Evolutionary conservation across 805 yeast genomes (phyloP).

Genomic region (Gaillardinia entomophila): DNA sequence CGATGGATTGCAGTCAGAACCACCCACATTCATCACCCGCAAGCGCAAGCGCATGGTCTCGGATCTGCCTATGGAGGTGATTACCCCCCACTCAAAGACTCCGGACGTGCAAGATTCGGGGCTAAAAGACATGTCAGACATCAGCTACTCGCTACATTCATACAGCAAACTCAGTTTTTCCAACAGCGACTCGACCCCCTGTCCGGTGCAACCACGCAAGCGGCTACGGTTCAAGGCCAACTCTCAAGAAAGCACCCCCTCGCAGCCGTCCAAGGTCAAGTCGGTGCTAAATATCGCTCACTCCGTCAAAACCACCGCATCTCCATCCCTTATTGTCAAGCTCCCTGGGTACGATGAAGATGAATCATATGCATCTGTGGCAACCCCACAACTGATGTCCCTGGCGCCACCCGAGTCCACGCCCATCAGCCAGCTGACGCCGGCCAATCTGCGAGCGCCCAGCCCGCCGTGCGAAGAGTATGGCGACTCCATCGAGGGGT

Average conservation of each 20-base stretch:
- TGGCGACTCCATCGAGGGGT: constrained; percentile 38
- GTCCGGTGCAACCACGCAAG: constrained; percentile 1
- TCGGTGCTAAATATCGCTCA: neutral
- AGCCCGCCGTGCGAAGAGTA: constrained; percentile 15
- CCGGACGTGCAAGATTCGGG: neutral
- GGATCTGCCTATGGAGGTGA: neutral
- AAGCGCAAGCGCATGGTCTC: neutral
- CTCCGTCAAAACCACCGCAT: neutral
- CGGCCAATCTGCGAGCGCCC: neutral
- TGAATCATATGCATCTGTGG: no score
- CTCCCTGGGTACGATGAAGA: neutral
- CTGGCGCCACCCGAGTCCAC: no score
- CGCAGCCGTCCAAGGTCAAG: neutral
- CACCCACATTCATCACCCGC: neutral
- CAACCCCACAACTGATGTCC: no score
- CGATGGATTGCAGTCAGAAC: neutral
- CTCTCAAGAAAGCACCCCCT: neutral
- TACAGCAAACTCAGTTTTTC: neutral
- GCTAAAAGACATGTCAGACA: neutral
- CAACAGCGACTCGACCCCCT: neutral
- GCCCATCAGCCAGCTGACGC: neutral
- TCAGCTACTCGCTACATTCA: neutral
- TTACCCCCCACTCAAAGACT: neutral
- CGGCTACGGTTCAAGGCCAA: neutral
- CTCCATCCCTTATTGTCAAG: neutral